Evolutionary conservation across 352 stramenopile genomes (phyloP), one percentile per base, ranked within the genome.

Genomic region (Phytophthora macrochlamydospora): DNA sequence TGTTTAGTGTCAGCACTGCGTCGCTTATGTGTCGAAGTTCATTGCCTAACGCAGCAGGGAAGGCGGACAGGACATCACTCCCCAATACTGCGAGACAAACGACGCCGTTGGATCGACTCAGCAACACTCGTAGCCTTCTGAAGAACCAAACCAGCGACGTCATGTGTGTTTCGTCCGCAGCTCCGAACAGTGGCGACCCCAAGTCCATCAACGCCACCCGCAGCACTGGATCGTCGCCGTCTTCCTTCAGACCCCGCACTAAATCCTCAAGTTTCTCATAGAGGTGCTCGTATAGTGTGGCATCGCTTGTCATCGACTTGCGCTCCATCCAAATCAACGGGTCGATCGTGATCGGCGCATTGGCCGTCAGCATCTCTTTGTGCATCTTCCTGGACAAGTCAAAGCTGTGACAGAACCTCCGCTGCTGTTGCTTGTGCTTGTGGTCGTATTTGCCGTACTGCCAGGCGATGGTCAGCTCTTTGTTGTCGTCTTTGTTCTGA

Each of bases 331-430:
- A 61, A 6, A 30, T 12, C 28, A 70, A 24, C 3, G 62, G 40
- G 28, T 88, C 73, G 1, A 88, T 46, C 4, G 63, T 38, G n/a
- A 74, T 54, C 0, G 79, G 81, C 8, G 68, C 45, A 53, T 87
- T 88, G 7, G 70, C 77, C 0, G 24, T 56, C 56, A 87, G 52
- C 64, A 90, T 64, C 55, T 85, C 84, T 0, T 49, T 43, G 18
- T 87, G 77, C 52, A 93, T 93, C 24, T 56, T 40, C 46, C 72
- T 79, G 42, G 85, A 89, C 24, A 93, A 67, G 63, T 93, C 85
- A 42, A 84, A 93, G 59, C 81, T 90, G 56, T 93, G 83, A 64
- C 85, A 93, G 59, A 93, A 91, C 7, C 81, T 73, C 58, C 66
- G 62, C 30, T 49, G 53, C 11, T 56, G 37, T 30, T 52, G 52